These are phyloP conservation scores for Arthrinium puccinioides DNA, from an alignment of 2,329 filamentous ascomycete species.

Conservation along the genomic window DNA sequence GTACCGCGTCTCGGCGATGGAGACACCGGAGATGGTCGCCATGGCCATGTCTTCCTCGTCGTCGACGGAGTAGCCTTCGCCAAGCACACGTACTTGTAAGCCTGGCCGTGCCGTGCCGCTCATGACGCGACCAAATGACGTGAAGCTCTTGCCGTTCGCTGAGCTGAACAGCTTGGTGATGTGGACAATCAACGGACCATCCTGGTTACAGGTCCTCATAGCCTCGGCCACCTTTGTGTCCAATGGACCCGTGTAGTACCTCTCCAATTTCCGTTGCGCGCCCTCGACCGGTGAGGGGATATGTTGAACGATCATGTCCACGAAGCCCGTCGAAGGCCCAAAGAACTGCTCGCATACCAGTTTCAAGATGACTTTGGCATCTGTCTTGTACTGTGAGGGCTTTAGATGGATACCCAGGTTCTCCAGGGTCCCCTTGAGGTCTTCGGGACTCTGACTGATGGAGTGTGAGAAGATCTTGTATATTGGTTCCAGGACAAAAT, in stretches of 20 bases:
- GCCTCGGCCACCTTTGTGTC: constrained; percentile 74
- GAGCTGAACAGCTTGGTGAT: constrained; percentile 92
- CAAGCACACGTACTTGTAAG: constrained; percentile 80
- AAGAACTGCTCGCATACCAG: constrained; percentile 95
- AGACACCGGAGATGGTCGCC: constrained; percentile 77
- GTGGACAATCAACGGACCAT: constrained; percentile 86
- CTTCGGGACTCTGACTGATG: constrained; percentile 81
- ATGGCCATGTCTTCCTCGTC: constrained; percentile 96
- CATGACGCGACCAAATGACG: constrained; percentile 85
- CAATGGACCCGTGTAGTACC: constrained; percentile 85
- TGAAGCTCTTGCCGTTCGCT: constrained; percentile 81
- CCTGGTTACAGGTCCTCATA: constrained; percentile 77
- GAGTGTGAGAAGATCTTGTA: constrained; percentile 97
- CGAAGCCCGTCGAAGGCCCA: constrained; percentile 79
- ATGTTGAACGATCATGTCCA: constrained; percentile 90
- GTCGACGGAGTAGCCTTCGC: constrained; percentile 91
- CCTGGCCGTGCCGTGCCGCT: constrained; percentile 83
- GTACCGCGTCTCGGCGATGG: constrained; percentile 88
- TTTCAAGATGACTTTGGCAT: constrained; percentile 82
- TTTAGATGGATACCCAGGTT: constrained; percentile 80
- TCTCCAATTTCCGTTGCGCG: constrained; percentile 67
- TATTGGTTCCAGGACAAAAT: constrained; percentile 92
- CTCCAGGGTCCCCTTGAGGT: constrained; percentile 71
- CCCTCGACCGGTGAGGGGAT: constrained; percentile 80
- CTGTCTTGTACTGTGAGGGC: constrained; percentile 83